A percentile compares a stretch with the other conserved stretches of the same genome.
phyloP scores from a whole-genome alignment of 495 filamentous ascomycete genomes.

The Choiromyces venosus region DNA sequence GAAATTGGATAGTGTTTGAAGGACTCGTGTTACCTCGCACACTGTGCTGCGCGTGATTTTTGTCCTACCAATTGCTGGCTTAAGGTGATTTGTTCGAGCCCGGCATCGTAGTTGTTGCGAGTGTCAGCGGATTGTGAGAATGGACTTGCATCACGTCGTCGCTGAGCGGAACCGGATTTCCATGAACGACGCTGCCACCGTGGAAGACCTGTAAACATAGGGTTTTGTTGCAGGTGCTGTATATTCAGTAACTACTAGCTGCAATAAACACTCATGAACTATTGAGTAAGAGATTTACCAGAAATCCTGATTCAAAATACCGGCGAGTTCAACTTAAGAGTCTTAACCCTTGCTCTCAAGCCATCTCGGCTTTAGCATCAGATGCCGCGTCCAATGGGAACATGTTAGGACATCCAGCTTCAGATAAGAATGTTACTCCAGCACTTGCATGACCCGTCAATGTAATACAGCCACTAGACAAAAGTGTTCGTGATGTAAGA shows the following conservation, averaged over 20 bases:
- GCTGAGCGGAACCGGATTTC: not conserved
- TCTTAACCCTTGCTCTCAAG: not conserved
- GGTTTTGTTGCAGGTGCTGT: not conserved
- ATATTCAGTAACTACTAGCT: not conserved
- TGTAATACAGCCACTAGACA: no score
- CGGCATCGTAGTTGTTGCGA: not conserved
- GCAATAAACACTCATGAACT: not conserved
- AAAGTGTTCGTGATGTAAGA: no score
- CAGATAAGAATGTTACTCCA: not conserved
- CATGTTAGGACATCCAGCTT: not conserved
- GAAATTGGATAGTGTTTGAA: not conserved
- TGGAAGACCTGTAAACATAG: not conserved
- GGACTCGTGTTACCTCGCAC: not conserved
- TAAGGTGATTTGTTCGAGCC: not conserved
- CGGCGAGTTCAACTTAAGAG: not conserved
- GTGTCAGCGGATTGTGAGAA: not conserved
- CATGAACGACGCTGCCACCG: not conserved
- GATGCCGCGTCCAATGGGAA: not conserved
- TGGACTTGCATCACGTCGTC: not conserved
- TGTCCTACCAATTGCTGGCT: not conserved
- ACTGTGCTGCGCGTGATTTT: not conserved
- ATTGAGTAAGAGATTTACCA: not conserved
- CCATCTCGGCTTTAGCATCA: not conserved
- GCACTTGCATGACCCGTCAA: not conserved
- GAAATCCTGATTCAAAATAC: not conserved